These are phyloP conservation scores for Alternaria arborescens DNA, from an alignment of 2,329 filamentous ascomycete genomes.

Conservation along the genomic window DNA sequence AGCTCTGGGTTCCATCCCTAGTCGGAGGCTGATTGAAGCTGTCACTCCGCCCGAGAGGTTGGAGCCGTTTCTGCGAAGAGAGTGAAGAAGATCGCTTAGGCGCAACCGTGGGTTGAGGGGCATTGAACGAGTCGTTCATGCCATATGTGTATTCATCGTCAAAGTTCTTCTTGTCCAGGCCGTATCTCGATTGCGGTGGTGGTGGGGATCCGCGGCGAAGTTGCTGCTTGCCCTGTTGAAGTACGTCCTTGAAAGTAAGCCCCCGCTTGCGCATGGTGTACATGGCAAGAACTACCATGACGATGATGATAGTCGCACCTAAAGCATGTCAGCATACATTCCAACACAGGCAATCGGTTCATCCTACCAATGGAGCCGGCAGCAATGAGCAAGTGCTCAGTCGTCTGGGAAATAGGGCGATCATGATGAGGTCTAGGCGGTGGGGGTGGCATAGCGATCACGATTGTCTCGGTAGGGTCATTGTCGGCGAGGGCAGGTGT, in stretches of 20 bases:
- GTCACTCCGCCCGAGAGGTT: slow-evolving; percentile 39
- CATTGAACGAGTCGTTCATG: slow-evolving; percentile 34
- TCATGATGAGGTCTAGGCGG: slow-evolving; percentile 22
- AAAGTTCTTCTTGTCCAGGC: slow-evolving; percentile 39
- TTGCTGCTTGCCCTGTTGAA: slow-evolving; percentile 36
- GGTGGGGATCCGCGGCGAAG: slow-evolving; percentile 33
- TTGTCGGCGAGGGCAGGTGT: slow-evolving; percentile 33
- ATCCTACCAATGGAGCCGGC: slow-evolving; percentile 51
- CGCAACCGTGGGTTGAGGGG: slow-evolving; percentile 33
- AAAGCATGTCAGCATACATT: slow-evolving; percentile 21
- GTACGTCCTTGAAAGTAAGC: slow-evolving; percentile 41
- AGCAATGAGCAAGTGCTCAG: slow-evolving; percentile 52
- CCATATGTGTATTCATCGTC: slow-evolving; percentile 36
- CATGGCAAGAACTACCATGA: slow-evolving; percentile 47
- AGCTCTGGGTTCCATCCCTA: slow-evolving; percentile 28
- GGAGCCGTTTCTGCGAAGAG: slow-evolving; percentile 41
- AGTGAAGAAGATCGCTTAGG: slow-evolving; percentile 38
- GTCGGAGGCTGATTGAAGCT: slow-evolving; percentile 36
- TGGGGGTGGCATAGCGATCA: slow-evolving; percentile 30
- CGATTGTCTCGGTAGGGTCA: slow-evolving; percentile 38
- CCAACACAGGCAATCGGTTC: neutral
- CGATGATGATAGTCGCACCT: slow-evolving; percentile 52
- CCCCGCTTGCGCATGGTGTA: slow-evolving; percentile 51
- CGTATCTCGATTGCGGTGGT: slow-evolving; percentile 31
- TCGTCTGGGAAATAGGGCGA: slow-evolving; percentile 44